Conservation (phyloP, 805 yeast genomes). For the Kodamaea fukazawae region DNA sequence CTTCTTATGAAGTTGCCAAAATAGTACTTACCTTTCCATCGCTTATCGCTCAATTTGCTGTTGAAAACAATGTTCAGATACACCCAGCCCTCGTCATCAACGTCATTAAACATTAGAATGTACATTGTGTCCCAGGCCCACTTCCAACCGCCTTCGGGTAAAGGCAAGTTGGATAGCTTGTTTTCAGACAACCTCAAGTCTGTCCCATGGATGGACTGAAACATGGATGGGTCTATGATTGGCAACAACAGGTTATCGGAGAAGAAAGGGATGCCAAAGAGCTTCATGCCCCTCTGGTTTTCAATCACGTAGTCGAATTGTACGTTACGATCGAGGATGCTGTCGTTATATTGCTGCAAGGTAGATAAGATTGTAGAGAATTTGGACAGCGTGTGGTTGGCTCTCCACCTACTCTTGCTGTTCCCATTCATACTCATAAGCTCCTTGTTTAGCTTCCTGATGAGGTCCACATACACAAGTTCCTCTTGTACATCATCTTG, state of each 20-base stretch:
- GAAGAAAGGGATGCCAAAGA: conserved; percentile 52
- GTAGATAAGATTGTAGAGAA: conserved; percentile 10
- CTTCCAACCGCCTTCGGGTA: conserved; percentile 60
- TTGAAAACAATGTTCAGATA: conserved; percentile 55
- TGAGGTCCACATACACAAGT: conserved; percentile 6
- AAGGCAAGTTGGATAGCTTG: conserved; percentile 35
- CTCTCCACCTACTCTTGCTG: neutral
- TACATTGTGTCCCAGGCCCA: conserved; percentile 76
- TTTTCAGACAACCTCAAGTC: conserved; percentile 24
- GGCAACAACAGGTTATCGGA: conserved; percentile 46
- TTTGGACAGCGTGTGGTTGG: conserved; percentile 1
- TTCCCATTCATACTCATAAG: no score
- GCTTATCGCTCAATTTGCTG: conserved; percentile 12
- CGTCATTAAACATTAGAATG: conserved; percentile 65
- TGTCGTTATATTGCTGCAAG: conserved; percentile 10
- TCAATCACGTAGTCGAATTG: conserved; percentile 47
- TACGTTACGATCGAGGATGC: conserved; percentile 5
- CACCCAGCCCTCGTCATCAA: conserved; percentile 84
- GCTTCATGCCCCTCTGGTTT: conserved; percentile 52
- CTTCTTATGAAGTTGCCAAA: conserved; percentile 64
- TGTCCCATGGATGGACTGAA: conserved; percentile 43
- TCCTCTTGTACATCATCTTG: conserved; percentile 1
- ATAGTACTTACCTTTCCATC: conserved; percentile 65
- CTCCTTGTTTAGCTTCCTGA: neutral
- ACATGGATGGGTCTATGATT: conserved; percentile 50